phyloP scores from a whole-genome alignment of 768 basidiomycete species.

The Lactarius quietus region DNA sequence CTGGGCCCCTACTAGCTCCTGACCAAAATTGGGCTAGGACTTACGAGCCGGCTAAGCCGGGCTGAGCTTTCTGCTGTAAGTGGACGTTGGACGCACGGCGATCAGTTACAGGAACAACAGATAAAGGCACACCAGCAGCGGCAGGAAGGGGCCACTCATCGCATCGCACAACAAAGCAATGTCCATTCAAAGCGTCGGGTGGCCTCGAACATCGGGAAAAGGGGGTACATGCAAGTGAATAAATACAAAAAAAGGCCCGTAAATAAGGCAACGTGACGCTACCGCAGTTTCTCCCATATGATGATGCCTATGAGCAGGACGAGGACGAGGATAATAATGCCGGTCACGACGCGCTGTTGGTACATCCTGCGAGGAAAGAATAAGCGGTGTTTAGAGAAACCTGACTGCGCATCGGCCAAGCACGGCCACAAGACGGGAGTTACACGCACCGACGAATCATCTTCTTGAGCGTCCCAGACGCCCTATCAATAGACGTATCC shows the following conservation, averaged over 20 bases:
- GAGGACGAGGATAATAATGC: conserved; percentile 79
- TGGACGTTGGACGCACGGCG: neutral
- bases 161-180: neutral
- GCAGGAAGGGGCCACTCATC: neutral
- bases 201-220: neutral
- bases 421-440: conserved; percentile 5
- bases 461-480: conserved; percentile 86
- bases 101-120: neutral
- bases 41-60: too few species aligned
- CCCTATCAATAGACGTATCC: conserved; percentile 85
- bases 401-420: conserved; percentile 26
- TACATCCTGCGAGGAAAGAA: conserved; percentile 76
- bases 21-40: too few species aligned
- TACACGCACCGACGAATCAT: conserved; percentile 87
- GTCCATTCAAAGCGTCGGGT: neutral
- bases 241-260: neutral
- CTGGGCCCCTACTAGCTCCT: too few species aligned
- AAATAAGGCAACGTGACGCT: neutral
- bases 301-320: conserved; percentile 79
- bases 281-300: conserved; percentile 65
- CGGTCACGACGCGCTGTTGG: conserved; percentile 89
- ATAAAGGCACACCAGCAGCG: neutral
- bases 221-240: neutral
- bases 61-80: too few species aligned
- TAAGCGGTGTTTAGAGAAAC: conserved; percentile 26